phyloP scores from a whole-genome alignment of 2,329 filamentous ascomycete genomes.

The Phaeosphaeriaceae sp. region DNA sequence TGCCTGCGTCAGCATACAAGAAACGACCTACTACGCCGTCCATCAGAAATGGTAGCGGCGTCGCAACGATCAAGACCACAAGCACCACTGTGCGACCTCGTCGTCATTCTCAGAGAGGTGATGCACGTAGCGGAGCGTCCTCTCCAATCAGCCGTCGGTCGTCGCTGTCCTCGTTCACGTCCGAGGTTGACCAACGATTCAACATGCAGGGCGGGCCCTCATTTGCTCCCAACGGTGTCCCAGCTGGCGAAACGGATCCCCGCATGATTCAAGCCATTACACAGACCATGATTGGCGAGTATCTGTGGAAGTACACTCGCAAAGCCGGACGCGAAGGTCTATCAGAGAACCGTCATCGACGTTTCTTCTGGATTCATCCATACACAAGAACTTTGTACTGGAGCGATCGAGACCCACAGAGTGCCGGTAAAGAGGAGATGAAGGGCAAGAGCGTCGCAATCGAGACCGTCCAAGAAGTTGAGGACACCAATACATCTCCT shows the following conservation, averaged over 20 bases:
- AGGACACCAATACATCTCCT: conserved; percentile 93
- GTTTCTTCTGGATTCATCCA: conserved; percentile 99
- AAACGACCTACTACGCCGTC: conserved; percentile 51
- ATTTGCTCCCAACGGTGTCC: conserved; percentile 65
- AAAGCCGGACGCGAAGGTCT: conserved; percentile 89
- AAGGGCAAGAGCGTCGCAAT: conserved; percentile 90
- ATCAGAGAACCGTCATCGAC: conserved; percentile 87
- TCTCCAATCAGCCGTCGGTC: conserved; percentile 72
- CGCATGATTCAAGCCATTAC: conserved; percentile 99
- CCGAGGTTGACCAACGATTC: conserved; percentile 91
- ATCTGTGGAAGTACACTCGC: conserved; percentile 98
- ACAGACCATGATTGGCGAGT: conserved; percentile 99
- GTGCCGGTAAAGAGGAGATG: conserved; percentile 78
- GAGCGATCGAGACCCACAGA: conserved; percentile 88
- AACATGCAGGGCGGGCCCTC: conserved; percentile 66
- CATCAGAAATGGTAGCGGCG: conserved; percentile 52
- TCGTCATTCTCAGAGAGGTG: conserved; percentile 52
- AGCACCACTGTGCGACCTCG: conserved; percentile 66
- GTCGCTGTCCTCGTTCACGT: conserved; percentile 93
- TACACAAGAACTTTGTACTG: conserved; percentile 97
- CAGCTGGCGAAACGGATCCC: conserved; percentile 77
- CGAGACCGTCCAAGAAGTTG: conserved; percentile 88
- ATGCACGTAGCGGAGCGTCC: conserved; percentile 54
- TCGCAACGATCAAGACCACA: conserved; percentile 52
- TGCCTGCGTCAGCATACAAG: conserved; percentile 79